phyloP scores from a whole-genome alignment of 2,329 filamentous ascomycete genomes.

The Aspergillus spinulosporus region DNA sequence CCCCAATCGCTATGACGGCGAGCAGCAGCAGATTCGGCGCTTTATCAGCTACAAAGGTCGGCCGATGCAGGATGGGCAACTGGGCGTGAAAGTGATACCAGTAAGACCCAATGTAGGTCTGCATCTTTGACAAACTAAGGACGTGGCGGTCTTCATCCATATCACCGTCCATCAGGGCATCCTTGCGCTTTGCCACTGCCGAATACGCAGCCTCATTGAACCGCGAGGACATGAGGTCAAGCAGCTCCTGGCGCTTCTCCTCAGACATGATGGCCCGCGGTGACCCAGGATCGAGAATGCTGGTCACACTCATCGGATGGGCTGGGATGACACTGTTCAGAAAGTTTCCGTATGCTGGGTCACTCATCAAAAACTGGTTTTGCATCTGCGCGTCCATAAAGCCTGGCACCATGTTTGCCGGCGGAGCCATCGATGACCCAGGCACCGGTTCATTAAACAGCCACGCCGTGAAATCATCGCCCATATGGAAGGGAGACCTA shows the following conservation, averaged over 20 bases:
- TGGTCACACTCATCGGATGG: constrained; percentile 88
- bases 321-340: constrained; percentile 56
- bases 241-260: constrained; percentile 79
- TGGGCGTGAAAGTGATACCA: constrained; percentile 96
- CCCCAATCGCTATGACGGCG: constrained; percentile 88
- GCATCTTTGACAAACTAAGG: constrained; percentile 90
- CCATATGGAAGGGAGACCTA: constrained; percentile 83
- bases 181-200: constrained; percentile 71
- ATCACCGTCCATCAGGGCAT: constrained; percentile 75
- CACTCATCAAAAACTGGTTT: constrained; percentile 53
- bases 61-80: constrained; percentile 89
- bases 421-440: constrained; percentile 51
- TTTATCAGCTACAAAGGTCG: constrained; percentile 85
- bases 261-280: constrained; percentile 82
- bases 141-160: constrained; percentile 62
- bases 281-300: constrained; percentile 74
- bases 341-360: constrained; percentile 50
- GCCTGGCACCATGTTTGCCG: constrained; percentile 42
- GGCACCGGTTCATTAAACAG: constrained; percentile 70
- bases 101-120: constrained; percentile 88
- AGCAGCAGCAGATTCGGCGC: constrained; percentile 82
- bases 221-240: constrained; percentile 75
- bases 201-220: constrained; percentile 80
- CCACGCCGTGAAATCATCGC: constrained; percentile 84
- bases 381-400: constrained; percentile 49